Percentiles rank a stretch among this genome's conserved stretches.
Conservation (phyloP, 202 grass and related monocot species). For the Saccharum hybrid region DNA sequence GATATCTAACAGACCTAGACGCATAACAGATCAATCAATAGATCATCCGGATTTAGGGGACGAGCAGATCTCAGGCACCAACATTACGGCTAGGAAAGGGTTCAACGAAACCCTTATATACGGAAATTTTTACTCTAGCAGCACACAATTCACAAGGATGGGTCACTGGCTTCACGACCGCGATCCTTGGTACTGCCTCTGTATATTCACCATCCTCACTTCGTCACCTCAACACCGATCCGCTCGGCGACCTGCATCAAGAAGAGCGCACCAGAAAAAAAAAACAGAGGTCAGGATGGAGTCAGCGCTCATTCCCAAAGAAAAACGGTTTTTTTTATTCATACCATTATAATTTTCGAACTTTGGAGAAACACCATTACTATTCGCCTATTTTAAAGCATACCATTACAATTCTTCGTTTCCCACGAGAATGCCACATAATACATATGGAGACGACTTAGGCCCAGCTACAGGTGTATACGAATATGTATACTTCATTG, state of each 20-base stretch:
- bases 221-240: constrained; percentile 37
- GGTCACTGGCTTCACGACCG: constrained; percentile 20
- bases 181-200: constrained; percentile 1
- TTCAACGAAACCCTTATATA: neutral
- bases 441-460: too few relatives aligned
- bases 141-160: constrained; percentile 5
- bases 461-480: too few relatives aligned
- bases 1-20: neutral
- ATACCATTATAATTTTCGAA: too few relatives aligned
- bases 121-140: neutral
- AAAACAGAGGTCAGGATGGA: neutral
- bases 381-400: too few relatives aligned
- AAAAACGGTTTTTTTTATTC: too few relatives aligned
- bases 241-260: constrained; percentile 42
- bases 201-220: neutral
- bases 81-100: neutral
- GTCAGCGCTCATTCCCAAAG: neutral
- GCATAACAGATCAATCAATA: neutral
- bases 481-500: too few relatives aligned
- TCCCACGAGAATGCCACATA: too few relatives aligned
- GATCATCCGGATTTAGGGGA: neutral
- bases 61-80: too few relatives aligned
- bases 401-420: too few relatives aligned
- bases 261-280: neutral
- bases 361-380: too few relatives aligned